Evolutionary conservation across 2,329 filamentous ascomycete genomes (phyloP), one percentile per base, ranked within the genome.

Genomic region (Colletotrichum melonis): DNA sequence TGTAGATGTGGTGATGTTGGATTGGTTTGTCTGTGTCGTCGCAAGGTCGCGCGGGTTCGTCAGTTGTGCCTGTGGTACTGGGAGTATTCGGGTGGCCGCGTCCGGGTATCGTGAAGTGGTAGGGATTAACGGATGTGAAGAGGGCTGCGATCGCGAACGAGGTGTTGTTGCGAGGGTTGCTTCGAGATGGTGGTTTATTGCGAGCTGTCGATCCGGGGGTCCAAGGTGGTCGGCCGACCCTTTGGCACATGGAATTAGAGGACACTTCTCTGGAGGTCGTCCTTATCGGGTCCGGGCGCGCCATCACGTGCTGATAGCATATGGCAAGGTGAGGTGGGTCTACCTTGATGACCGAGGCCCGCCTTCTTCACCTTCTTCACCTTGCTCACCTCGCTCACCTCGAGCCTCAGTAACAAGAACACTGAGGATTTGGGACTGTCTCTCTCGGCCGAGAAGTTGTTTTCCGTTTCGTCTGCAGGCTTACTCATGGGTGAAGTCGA

Each of bases 211-310:
- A 28, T 52, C 42, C 49, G 9, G 49, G 24, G 49, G 28, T 16
- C 19, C 19, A 19, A 46, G 42, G 42, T 46, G 42, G 42, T 19
- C 3, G 42, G 8, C 22, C 16, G 60, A 46, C 26, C 14, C 26
- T 55, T 24, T 56, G 42, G 58, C 52, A 42, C n/a, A 32, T 14
- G 30, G 30, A 32, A 11, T 9, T 67, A 60, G 66, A 73, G 70
- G 66, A 70, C 70, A 73, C 70, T 73, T 73, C 70, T 65, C 66
- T 30, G 55, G 49, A 64, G 35, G 42, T 63, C 35, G 4, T 30
- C 58, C 59, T 70, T 70, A 73, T 73, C 70, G 66, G 49, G n/a
- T 28, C 2, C 38, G 42, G 19, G 59, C 26, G 19, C 9, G 12
- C 9, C 26, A 46, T 73, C 70, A 73, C 70, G 70, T 73, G 70